Evolutionary conservation across 2,329 filamentous ascomycete species (phyloP), one percentile per base, ranked within the genome.

Genomic region (Fusarium staphyleae): DNA sequence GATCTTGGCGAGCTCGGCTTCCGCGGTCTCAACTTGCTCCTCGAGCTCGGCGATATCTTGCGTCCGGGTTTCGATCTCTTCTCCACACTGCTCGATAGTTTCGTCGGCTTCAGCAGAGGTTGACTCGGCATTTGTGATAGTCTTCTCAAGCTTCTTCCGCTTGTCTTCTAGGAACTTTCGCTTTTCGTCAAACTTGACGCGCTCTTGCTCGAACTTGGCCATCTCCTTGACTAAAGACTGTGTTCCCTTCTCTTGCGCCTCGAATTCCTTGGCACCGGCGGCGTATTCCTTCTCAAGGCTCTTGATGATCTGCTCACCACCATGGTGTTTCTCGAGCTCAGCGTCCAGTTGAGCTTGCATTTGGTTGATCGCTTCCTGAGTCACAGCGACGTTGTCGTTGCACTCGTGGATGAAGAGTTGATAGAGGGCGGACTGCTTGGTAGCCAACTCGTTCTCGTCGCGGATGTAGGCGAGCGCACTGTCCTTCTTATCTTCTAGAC

Each of bases 181-280:
- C 80, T 98, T 98, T 74, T 99, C 96, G 62, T 98, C 93, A 63
- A 96, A 93, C 70, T 99, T 99, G 74, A 99, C 95, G 16, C 88
- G 87, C 70, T 98, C 95, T 70, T 98, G 96, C 69, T 99, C 96
- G 57, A 96, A 92, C 70, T 93, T 93, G 36, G 91, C 87, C 75
- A 95, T 87, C 70, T 98, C 91, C 70, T 96, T 96, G 55, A 88
- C 77, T 47, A 96, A 80, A 19, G 79, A 81, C 64, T 97, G 90
- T 0, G 88, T 87, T 45, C 90, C 83, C 74, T 96, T 93, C 64
- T 96, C 91, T 60, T 96, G 85, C 1, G 80, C 79, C 62, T 96
- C 92, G 60, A 88, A 93, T 59, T 96, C 89, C 67, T 93, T 96
- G 62, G 83, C 83, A n/a, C 89, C 90, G 50, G 86, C 85, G 66